Percentiles rank a stretch among this genome's conserved stretches.
Evolutionary conservation across 2,329 filamentous ascomycete species (phyloP).

Genomic region (Cladosporium halotolerans): DNA sequence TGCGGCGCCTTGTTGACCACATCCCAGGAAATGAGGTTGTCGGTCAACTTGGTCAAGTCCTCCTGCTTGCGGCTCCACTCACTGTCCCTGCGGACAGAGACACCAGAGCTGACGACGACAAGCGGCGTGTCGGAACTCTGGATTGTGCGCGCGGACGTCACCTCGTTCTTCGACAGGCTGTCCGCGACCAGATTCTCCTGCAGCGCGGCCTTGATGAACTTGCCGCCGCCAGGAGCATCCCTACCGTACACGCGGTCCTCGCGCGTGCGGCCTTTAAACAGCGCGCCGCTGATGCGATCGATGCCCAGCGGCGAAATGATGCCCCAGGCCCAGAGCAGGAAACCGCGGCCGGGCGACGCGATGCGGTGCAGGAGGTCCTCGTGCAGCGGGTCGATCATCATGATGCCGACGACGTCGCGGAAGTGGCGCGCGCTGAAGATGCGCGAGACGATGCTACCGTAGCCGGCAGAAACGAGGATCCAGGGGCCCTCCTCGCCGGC

Average conservation of each 20-base stretch:
- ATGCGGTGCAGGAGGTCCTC: slow-evolving; percentile 73
- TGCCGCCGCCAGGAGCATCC: slow-evolving; percentile 70
- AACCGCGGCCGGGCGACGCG: slow-evolving; percentile 63
- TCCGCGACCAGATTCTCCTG: slow-evolving; percentile 88
- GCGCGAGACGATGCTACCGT: slow-evolving; percentile 81
- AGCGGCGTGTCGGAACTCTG: slow-evolving; percentile 69
- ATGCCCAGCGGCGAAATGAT: slow-evolving; percentile 81
- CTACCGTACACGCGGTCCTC: slow-evolving; percentile 81
- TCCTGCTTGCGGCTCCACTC: slow-evolving; percentile 81
- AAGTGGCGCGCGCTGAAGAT: slow-evolving; percentile 85
- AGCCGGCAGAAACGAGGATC: slow-evolving; percentile 78
- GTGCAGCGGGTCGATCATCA: slow-evolving; percentile 83
- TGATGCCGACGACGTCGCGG: slow-evolving; percentile 65
- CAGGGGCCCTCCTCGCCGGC: slow-evolving; percentile 82
- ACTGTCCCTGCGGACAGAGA: slow-evolving; percentile 57
- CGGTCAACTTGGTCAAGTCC: slow-evolving; percentile 73
- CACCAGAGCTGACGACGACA: slow-evolving; percentile 75
- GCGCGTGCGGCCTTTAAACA: slow-evolving; percentile 73
- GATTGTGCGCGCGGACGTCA: slow-evolving; percentile 70
- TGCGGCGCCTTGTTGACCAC: slow-evolving; percentile 79
- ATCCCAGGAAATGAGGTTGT: slow-evolving; percentile 76
- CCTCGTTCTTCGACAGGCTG: slow-evolving; percentile 77
- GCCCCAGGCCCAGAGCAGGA: slow-evolving; percentile 79
- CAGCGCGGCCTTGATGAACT: slow-evolving; percentile 80
- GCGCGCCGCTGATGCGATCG: slow-evolving; percentile 69